Evolutionary conservation across 306 rosid species (phyloP).

Genomic region (Castanea mollissima): DNA sequence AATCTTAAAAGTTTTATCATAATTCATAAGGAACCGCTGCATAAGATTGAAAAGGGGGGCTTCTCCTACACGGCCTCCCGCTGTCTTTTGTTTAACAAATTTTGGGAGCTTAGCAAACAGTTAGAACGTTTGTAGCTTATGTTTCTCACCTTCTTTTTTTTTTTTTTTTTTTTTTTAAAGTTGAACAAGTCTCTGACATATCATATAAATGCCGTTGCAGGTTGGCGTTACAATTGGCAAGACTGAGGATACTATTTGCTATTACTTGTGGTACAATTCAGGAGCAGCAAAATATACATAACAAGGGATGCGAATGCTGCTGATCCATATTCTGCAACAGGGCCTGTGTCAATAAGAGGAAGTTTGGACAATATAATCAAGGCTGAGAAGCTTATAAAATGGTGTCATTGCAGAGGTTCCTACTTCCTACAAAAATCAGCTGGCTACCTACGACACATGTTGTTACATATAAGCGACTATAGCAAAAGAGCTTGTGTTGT

Average conservation of each 20-base stretch:
- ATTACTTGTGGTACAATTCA: slow-evolving; percentile 72
- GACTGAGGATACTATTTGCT: slow-evolving; percentile 84
- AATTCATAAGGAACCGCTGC: too few relatives aligned
- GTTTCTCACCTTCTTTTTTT: too few relatives aligned
- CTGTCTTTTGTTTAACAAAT: too few relatives aligned
- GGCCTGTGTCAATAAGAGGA: slow-evolving; percentile 86
- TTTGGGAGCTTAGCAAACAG: too few relatives aligned
- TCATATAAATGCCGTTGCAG: slow-evolving; percentile 36
- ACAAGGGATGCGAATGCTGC: slow-evolving; percentile 89
- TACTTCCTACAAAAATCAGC: too few relatives aligned
- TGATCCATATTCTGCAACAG: slow-evolving; percentile 56
- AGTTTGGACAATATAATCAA: slow-evolving; percentile 67
- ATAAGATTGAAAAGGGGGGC: neutral
- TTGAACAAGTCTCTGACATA: neutral
- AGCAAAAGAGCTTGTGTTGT: too few relatives aligned
- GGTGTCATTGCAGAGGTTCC: slow-evolving; percentile 84
- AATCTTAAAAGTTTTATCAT: too few relatives aligned
- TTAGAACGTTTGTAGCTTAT: too few relatives aligned
- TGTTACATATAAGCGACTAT: too few relatives aligned
- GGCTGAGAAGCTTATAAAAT: slow-evolving; percentile 82
- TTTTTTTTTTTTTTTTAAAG: too few relatives aligned
- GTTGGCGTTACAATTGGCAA: slow-evolving; percentile 97
- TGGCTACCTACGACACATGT: too few relatives aligned
- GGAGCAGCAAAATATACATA: slow-evolving; percentile 92
- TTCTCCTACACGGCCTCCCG: neutral